Conservation (phyloP, 495 filamentous ascomycete species). For the Xylaria curta region DNA sequence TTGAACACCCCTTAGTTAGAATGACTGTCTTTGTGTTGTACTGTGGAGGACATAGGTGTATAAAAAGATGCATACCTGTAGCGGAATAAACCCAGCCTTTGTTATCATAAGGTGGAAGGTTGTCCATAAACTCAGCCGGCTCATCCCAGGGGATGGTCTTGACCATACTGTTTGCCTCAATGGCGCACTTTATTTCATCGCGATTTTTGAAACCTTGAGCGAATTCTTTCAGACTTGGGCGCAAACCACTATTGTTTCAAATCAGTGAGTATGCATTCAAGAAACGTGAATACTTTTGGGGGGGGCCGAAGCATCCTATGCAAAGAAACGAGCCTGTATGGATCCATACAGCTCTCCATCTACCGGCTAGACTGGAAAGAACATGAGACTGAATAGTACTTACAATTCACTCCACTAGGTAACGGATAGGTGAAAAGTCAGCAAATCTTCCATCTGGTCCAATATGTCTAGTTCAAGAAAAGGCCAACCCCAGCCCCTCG, state of each 20-base stretch:
- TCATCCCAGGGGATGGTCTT: background rate
- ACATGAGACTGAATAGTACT: background rate
- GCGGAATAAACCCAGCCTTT: background rate
- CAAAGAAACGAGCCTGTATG: background rate
- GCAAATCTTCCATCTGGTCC: background rate
- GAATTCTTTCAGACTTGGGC: background rate
- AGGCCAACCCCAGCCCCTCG: background rate
- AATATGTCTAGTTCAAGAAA: background rate
- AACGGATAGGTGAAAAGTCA: background rate
- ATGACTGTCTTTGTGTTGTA: background rate
- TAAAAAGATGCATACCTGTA: background rate
- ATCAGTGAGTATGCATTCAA: background rate
- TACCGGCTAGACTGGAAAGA: background rate
- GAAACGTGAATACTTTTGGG: background rate
- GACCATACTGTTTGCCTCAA: background rate
- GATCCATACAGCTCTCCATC: background rate
- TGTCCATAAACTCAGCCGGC: background rate
- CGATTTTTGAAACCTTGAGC: background rate
- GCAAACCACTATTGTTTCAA: background rate
- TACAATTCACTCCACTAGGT: background rate
- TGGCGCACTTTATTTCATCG: background rate
- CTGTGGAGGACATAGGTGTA: background rate
- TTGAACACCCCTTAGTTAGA: slow-evolving; percentile 1
- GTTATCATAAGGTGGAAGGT: background rate
- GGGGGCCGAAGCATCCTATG: background rate